Evolutionary conservation across 139 green algal genomes (phyloP).

Genomic region (Penium margaritaceum): DNA sequence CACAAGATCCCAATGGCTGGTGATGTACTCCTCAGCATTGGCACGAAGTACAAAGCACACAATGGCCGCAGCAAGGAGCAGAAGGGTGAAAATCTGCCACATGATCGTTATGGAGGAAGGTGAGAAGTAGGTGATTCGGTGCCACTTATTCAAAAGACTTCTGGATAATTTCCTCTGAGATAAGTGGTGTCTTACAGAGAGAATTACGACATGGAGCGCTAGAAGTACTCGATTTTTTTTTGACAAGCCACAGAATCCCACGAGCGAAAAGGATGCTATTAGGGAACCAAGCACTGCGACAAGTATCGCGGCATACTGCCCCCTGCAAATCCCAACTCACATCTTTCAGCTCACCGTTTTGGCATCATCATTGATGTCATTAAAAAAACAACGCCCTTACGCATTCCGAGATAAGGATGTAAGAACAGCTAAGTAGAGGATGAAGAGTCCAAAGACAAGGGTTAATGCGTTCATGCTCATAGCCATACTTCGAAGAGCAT

Average conservation of each 20-base stretch:
- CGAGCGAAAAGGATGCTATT: not conserved
- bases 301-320: conserved; percentile 4
- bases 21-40: not conserved
- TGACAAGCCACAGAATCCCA: not conserved
- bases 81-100: not conserved
- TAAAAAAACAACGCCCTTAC: not conserved
- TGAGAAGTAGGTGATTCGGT: too few relatives aligned
- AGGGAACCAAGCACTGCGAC: not conserved
- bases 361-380: not conserved
- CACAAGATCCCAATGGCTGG: conserved; percentile 2
- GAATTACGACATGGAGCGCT: not conserved
- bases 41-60: not conserved
- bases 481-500: not conserved
- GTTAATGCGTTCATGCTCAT: conserved; percentile 6
- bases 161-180: not conserved
- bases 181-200: not conserved
- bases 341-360: not conserved
- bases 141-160: not conserved
- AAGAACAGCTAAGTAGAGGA: conserved; percentile 6
- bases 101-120: too few relatives aligned
- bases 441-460: conserved; percentile 3
- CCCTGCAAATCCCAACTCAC: not conserved
- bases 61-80: not conserved
- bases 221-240: not conserved
- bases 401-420: not conserved